Evolutionary conservation across 108 stramenopile genomes (phyloP).

Genomic region (Licmophora abbreviata): DNA sequence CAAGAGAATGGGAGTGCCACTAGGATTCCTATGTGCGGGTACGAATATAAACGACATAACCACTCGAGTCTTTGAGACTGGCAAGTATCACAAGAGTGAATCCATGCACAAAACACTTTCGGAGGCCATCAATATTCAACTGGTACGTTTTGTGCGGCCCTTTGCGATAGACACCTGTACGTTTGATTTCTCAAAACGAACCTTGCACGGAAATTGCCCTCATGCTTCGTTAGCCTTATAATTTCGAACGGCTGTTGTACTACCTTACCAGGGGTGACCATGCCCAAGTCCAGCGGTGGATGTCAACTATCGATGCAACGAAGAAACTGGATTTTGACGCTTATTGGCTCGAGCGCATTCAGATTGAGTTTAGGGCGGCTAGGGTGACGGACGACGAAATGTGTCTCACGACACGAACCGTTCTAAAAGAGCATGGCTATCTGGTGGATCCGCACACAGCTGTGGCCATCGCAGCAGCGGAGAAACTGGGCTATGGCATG

Average conservation of each 20-base stretch:
- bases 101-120: constrained; percentile 67
- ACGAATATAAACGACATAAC: constrained; percentile 83
- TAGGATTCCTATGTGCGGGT: constrained; percentile 51
- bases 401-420: constrained; percentile 29
- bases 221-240: constrained; percentile 63
- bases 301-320: constrained; percentile 42
- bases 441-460: constrained; percentile 82
- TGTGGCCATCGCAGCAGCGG: constrained; percentile 67
- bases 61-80: constrained; percentile 43
- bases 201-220: no score
- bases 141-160: constrained; percentile 22
- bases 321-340: constrained; percentile 25
- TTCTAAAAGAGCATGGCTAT: constrained; percentile 27
- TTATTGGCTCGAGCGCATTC: constrained; percentile 30
- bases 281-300: constrained; percentile 45
- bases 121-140: constrained; percentile 89
- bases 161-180: neutral
- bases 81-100: constrained; percentile 33
- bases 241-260: constrained; percentile 79
- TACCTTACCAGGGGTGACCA: constrained; percentile 51
- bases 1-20: constrained; percentile 69
- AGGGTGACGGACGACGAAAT: constrained; percentile 77
- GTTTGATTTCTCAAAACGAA: neutral
- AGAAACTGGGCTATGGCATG: constrained; percentile 16
- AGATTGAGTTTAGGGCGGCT: constrained; percentile 56